Evolutionary conservation across 1,139 yeast genomes (phyloP), one percentile per base, ranked within the genome.

Genomic region (Blastobotrys indianensis): DNA sequence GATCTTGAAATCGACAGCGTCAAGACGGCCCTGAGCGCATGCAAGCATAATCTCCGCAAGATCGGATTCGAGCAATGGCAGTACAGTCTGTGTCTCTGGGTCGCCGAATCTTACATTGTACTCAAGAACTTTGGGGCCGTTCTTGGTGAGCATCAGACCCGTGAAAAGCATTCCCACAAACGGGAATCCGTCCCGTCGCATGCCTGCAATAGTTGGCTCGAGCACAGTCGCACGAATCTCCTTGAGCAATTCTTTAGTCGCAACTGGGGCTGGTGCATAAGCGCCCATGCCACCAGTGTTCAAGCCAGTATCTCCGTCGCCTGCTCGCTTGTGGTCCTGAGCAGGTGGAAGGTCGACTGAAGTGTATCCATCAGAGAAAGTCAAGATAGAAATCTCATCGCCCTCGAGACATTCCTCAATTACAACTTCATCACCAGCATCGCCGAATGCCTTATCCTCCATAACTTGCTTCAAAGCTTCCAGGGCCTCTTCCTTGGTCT

Each of bases 231-330:
- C 72, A 61, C 88, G 80, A 60, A 94, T 88, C 64, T 80, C 74
- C 50, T 75, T 69, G 58, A 88, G 69, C 32, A 92, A 66, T 32
- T 75, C 74, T 4, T 85, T 80, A 28, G 92, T 82, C 17, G 85
- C 92, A 51, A 90, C 76, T 45, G 98, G 98, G 7, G 97, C 95
- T 41, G 98, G 99, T 3, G 97, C 94, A 62, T 94, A 94, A 13
- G 98, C 95, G 53, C 99, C 99, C 99, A 94, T 94, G 54, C 99
- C 99, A 55, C 99, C 99, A 44, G 98, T 94, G 71, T 94, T 94
- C 54, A 90, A 75, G 32, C 99, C 99, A 42, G 80, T 72, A 65
- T 94, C 99, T 51, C 90, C 92, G 60, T 94, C 88, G 47, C 95
- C 94, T 58, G 85, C 77, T 67, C 98, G 82, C 72, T 94, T 94